Evolutionary conservation across 495 filamentous ascomycete species (phyloP).

Genomic region (Aspergillus funiculosus): DNA sequence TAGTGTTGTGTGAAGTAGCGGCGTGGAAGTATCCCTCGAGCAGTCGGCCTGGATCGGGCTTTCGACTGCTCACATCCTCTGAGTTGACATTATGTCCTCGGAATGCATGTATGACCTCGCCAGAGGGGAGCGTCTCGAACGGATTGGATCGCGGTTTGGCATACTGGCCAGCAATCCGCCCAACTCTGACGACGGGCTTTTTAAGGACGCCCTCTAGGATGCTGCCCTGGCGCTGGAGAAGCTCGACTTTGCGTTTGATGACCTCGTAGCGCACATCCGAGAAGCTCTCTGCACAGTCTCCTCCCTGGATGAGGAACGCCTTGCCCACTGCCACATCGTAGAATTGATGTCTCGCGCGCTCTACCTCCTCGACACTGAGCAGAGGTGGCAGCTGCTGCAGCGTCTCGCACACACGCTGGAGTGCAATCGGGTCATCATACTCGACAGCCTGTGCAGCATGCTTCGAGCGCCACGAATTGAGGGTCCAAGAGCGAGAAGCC

Average conservation of each 20-base stretch:
- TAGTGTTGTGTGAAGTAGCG: neutral
- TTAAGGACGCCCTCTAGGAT: neutral
- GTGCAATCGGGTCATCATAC: constrained; percentile 5
- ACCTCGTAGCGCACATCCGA: constrained; percentile 2
- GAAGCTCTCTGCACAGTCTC: constrained; percentile 12
- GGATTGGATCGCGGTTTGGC: constrained; percentile 10
- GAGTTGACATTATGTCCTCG: constrained; percentile 10
- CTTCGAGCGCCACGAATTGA: neutral
- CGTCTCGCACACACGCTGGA: constrained; percentile 1
- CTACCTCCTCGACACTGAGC: constrained; percentile 2
- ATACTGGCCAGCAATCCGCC: constrained; percentile 8
- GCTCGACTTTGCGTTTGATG: constrained; percentile 8
- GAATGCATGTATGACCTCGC: constrained; percentile 3
- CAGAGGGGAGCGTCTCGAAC: constrained; percentile 5
- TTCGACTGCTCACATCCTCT: neutral
- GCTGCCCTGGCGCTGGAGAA: constrained; percentile 2
- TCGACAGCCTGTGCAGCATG: constrained; percentile 7
- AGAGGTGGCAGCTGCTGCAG: constrained; percentile 4
- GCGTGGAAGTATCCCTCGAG: constrained; percentile 8
- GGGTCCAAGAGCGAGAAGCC: neutral
- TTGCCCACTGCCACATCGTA: constrained; percentile 2
- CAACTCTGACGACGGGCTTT: constrained; percentile 4
- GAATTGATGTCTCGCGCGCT: constrained; percentile 2
- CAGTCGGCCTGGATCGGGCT: constrained; percentile 1
- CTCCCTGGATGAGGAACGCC: constrained; percentile 8